Base-by-base conservation (phyloP, 2,329 filamentous ascomycete species). In the Sarocladiaceae sp. region DNA sequence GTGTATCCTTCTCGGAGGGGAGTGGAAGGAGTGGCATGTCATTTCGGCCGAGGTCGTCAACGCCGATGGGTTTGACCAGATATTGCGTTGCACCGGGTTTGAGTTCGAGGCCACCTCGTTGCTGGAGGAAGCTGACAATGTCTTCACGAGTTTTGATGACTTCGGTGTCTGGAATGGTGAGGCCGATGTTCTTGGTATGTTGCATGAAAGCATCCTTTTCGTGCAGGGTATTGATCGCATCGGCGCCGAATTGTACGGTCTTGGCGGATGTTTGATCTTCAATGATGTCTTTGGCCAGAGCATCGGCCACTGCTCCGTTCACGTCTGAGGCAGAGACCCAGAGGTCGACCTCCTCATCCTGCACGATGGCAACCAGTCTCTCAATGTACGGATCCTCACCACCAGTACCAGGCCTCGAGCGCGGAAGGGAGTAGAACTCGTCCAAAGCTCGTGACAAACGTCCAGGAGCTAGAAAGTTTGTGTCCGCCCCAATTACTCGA, bases 291-390 rank as follows among this genome's bases (percentile, higher is more conserved):
- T 82, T 84, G 1, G 84, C 84, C 31, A 78, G 66, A 0, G 82
- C 86, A 62, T 91, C 87, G 59, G 87, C 82, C 12, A 86, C 66
- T 0, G 83, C 83, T 1, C 79, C 81, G 1, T 78, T 75, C 8
- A 87, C 82, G n/a, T 82, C 84, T 0, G 86, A 89, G 59, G 86
- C 89, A 18, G 82, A 84, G 3, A 91, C 80, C 87, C 87, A 92
- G 3, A 91, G 66, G 52, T 89, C 79, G 4, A 88, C 76, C 0
- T 75, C 71, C 56, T 91, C 85, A 1, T 68, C 64, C 5, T 73
- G 62, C 36, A 90, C 73, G 23, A 90, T 75, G 8, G 79, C 67
- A 2, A 87, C 63, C 3, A 91, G 64, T 0, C 71, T 69, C 13
- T 74, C 66, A 13, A 80, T 72, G 59, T 91, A 90, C 1, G 66